These are phyloP conservation scores for Heliamphora pulchella DNA, from an alignment of 179 eudicot genomes.

Conservation along the genomic window DNA sequence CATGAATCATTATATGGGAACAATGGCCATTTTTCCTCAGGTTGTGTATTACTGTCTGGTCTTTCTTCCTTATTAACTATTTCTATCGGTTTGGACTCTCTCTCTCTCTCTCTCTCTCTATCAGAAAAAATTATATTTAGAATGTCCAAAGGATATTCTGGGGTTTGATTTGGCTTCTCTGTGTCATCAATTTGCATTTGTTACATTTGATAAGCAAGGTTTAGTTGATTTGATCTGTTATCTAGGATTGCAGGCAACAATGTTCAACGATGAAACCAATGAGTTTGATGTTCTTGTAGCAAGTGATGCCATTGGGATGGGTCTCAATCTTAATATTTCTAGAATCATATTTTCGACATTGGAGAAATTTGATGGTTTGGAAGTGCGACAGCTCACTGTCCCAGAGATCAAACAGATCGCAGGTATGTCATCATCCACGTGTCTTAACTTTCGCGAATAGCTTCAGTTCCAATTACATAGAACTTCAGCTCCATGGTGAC, in stretches of 20 bases:
- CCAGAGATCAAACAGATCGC: conserved; percentile 97
- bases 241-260: conserved; percentile 80
- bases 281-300: conserved; percentile 97
- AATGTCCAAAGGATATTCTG: neutral
- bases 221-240: conserved; percentile 21
- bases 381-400: conserved; percentile 64
- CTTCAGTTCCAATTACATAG: neutral
- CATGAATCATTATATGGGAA: neutral
- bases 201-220: neutral
- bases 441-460: conserved; percentile 1
- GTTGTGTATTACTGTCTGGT: neutral
- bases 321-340: conserved; percentile 93
- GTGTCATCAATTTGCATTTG: neutral
- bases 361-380: conserved; percentile 77
- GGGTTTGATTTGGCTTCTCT: neutral
- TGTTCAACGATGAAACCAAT: conserved; percentile 86
- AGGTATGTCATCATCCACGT: conserved; percentile 36
- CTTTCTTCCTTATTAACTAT: conserved; percentile 5
- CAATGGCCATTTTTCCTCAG: neutral
- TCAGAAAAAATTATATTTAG: neutral
- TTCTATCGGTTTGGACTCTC: neutral
- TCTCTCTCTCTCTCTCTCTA: neutral
- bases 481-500: neutral
- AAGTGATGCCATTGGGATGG: conserved; percentile 99
- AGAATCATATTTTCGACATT: conserved; percentile 83